Conservation (phyloP, 495 filamentous ascomycete species). For the Cairneyella variabilis region DNA sequence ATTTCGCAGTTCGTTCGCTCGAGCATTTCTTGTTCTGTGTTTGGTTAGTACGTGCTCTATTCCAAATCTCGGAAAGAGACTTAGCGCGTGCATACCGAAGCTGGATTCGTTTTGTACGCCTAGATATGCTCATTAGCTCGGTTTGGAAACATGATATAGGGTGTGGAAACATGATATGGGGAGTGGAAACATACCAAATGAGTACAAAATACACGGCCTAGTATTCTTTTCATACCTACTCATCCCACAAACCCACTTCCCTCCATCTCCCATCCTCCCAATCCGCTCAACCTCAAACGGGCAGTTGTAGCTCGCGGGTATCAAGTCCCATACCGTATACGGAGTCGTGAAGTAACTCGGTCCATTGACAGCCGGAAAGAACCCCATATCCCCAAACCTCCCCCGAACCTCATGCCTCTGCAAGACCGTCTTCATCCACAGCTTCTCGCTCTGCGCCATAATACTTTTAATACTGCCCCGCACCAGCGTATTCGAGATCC, state of each 20-base stretch:
- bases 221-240: conserved; percentile 20
- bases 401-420: conserved; percentile 6
- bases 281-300: conserved; percentile 31
- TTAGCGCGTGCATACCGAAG: conserved; percentile 18
- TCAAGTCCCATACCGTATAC: conserved; percentile 29
- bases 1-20: conserved; percentile 28
- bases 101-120: conserved; percentile 28
- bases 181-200: conserved; percentile 20
- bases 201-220: conserved; percentile 25
- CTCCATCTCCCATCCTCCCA: conserved; percentile 30
- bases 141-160: no score
- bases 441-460: conserved; percentile 16
- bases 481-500: background rate
- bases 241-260: conserved; percentile 34
- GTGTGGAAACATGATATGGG: no score
- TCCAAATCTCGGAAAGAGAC: background rate
- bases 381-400: background rate
- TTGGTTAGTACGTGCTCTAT: background rate
- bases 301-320: conserved; percentile 24
- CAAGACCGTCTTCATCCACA: conserved; percentile 13
- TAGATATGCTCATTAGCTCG: no score
- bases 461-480: conserved; percentile 3
- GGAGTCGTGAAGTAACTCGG: conserved; percentile 16
- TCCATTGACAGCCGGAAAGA: conserved; percentile 11
- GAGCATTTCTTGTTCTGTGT: conserved; percentile 30